Conservation (phyloP, 371 early-diverging fungal species). For the Blakeslea trispora region DNA sequence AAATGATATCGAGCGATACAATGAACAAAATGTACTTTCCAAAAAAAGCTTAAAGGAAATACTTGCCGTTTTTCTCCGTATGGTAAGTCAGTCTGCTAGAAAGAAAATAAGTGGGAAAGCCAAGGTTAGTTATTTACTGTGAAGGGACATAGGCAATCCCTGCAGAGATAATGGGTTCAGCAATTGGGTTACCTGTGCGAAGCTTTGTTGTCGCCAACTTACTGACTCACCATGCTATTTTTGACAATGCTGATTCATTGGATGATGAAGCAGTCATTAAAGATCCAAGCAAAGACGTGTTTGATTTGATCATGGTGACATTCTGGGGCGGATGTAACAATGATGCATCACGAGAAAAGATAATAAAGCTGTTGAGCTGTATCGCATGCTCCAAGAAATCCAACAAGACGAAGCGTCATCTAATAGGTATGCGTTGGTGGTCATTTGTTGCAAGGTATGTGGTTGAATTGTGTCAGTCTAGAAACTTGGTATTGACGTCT, state of each 20-base stretch:
- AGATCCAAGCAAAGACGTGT: conserved; percentile 25
- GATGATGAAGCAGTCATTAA: conserved; percentile 20
- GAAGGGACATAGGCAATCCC: conserved; percentile 31
- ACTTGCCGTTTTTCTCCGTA: conserved; percentile 37
- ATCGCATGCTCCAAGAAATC: conserved; percentile 22
- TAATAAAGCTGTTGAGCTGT: conserved; percentile 27
- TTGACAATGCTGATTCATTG: background rate
- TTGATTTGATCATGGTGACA: conserved; percentile 31
- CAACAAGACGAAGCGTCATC: conserved; percentile 21
- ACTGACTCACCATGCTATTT: conserved; percentile 4
- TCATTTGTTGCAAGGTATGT: conserved; percentile 36
- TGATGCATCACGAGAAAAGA: conserved; percentile 23
- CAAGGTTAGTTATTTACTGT: background rate
- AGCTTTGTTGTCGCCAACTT: conserved; percentile 17
- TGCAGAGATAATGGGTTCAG: conserved; percentile 32
- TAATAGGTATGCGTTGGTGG: conserved; percentile 47
- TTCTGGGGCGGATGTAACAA: conserved; percentile 28
- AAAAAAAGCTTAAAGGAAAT: conserved; percentile 44
- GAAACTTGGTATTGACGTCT: background rate
- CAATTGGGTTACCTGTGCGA: conserved; percentile 30
- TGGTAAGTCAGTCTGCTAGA: conserved; percentile 21
- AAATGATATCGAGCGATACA: conserved; percentile 18
- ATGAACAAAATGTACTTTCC: conserved; percentile 20
- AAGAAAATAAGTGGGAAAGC: background rate
- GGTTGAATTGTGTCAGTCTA: background rate